Evolutionary conservation across 108 stramenopile species (phyloP).

Genomic region (Cyclotella baltica): DNA sequence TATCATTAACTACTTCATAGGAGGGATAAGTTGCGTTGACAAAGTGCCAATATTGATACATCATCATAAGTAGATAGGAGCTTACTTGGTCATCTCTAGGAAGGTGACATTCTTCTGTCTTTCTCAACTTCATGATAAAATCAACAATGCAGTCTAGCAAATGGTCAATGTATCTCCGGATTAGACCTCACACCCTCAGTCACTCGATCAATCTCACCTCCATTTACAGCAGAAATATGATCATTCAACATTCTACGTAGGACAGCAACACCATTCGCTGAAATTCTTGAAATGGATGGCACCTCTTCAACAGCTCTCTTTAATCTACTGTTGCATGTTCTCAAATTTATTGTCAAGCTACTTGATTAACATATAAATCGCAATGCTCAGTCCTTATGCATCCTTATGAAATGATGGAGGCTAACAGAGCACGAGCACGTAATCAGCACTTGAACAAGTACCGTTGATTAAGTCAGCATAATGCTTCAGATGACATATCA

Average conservation of each 20-base stretch:
- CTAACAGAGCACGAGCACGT: background rate
- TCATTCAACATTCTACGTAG: background rate
- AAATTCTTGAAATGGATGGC: background rate
- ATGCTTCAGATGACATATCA: conserved; percentile 8
- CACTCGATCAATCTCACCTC: too few species aligned
- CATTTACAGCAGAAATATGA: background rate
- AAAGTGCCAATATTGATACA: background rate
- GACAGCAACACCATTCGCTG: background rate
- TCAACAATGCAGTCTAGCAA: too few species aligned
- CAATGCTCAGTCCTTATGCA: background rate
- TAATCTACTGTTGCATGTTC: background rate
- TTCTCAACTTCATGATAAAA: conserved; percentile 9
- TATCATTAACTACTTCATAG: background rate
- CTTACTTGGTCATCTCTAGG: background rate
- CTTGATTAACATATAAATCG: background rate
- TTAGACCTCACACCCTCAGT: too few species aligned
- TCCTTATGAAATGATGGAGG: conserved; percentile 1
- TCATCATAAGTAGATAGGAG: background rate
- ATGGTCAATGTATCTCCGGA: too few species aligned
- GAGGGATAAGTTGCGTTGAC: background rate
- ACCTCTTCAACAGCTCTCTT: background rate
- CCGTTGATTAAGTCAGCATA: background rate
- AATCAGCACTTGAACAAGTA: background rate
- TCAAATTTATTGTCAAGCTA: too few species aligned
- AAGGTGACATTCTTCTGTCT: background rate